Percentiles rank a stretch among this genome's conserved stretches.
Evolutionary conservation across 169 alveolate genomes (phyloP).

Genomic region (Cryptosporidium ryanae): DNA sequence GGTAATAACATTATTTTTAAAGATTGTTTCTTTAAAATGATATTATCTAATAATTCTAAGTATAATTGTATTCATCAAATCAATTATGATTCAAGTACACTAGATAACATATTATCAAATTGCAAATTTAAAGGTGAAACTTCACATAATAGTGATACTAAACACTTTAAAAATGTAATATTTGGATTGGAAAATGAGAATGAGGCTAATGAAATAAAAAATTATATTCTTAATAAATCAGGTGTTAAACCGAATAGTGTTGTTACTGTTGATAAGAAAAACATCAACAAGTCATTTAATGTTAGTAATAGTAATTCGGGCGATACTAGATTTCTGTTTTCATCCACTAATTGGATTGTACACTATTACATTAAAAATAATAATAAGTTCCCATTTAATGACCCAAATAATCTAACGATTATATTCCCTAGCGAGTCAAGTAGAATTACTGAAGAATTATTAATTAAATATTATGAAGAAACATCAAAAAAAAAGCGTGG

Average conservation of each 20-base stretch:
- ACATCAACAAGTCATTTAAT: background rate
- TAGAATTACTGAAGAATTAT: conserved; percentile 17
- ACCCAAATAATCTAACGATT: conserved; percentile 35
- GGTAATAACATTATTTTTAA: conserved; percentile 15
- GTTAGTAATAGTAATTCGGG: background rate
- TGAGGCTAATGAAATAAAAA: background rate
- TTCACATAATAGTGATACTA: background rate
- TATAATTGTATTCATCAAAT: background rate
- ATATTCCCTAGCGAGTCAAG: background rate
- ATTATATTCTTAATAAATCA: background rate
- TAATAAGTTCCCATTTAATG: conserved; percentile 34
- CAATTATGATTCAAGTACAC: background rate
- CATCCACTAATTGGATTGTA: conserved; percentile 41
- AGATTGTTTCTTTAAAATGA: background rate
- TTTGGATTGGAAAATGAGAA: conserved; percentile 5
- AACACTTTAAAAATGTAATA: conserved; percentile 9
- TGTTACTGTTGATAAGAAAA: background rate
- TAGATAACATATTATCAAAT: conserved; percentile 12
- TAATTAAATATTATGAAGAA: conserved; percentile 11
- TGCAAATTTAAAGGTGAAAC: background rate
- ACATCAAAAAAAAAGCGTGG: conserved; percentile 39
- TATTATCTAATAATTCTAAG: background rate
- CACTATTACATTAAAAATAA: conserved; percentile 13
- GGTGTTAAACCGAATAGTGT: background rate
- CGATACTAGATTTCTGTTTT: background rate